Evolutionary conservation across 371 early-diverging fungal genomes (phyloP), one percentile per base, ranked within the genome.

Genomic region (Rhizoclosmatium hyalinum): DNA sequence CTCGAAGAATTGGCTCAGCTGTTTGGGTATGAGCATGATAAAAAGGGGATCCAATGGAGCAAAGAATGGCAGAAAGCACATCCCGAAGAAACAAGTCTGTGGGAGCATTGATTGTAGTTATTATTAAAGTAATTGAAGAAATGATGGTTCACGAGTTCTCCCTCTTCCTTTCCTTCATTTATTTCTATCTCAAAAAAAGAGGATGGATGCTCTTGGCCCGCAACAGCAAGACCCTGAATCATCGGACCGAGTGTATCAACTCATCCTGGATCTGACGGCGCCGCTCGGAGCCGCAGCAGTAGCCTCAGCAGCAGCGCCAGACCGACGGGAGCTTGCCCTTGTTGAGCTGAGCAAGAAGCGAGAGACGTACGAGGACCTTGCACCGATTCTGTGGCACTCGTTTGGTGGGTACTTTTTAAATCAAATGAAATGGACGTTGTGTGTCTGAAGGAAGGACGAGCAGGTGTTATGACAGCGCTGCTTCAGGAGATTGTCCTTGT

Each of bases 351-450:
- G 94, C 83, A 96, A 96, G 83, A 92, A 92, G 80, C 88, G 98
- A 62, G 98, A 98, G 77, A 92, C 94, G 71, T 95, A 94, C 79
- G 95, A 96, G 42, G 95, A 97, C 80, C 81, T 98, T 68, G 98
- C 98, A 10, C 89, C 96, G 24, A 92, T 96, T 50, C 90, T 98
- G 78, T 98, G 98, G 98, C 94, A 97, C 79, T 93, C 97, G 32
- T 96, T 91, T 86, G 97, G 98, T 88, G 89, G 75, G 79, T 65
- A 1, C 56, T 21, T 8, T 54, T 45, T 32, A 32, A 32, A 32
- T 32, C 32, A 32, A 32, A 32, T 32, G 32, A 32, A 32, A 65
- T 32, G 17, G 39, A n/a, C 42, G n/a, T 32, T 32, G 32, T 32
- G 0, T 32, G 32, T 32, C 32, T 32, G 32, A 32, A 32, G 32